Percentiles rank a stretch among this genome's conserved stretches.
These are phyloP conservation scores for Corylus heterophylla DNA, from an alignment of 306 rosid genomes.

Conservation along the genomic window DNA sequence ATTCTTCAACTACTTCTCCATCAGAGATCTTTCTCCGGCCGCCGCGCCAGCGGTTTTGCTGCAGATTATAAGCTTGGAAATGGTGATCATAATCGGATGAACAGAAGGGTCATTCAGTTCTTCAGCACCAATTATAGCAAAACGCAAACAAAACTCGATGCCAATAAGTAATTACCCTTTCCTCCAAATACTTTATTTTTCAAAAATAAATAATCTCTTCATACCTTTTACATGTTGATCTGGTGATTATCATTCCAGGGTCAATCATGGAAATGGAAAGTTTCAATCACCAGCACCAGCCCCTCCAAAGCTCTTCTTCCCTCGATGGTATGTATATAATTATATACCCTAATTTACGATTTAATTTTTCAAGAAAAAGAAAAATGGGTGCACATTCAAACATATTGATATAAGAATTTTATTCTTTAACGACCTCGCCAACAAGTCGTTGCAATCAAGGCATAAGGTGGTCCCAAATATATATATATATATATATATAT, in stretches of 20 bases:
- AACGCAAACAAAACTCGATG: slow-evolving; percentile 20
- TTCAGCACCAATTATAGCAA: slow-evolving; percentile 31
- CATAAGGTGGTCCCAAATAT: too few relatives aligned
- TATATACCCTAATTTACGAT: background rate
- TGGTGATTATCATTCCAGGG: background rate
- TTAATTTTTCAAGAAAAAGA: background rate
- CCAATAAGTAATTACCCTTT: slow-evolving; percentile 31
- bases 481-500: too few relatives aligned
- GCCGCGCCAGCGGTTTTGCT: slow-evolving; percentile 18
- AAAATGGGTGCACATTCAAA: background rate
- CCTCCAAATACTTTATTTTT: background rate
- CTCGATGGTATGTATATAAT: slow-evolving; percentile 22
- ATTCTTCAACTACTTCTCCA: slow-evolving; percentile 30
- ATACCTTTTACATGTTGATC: too few relatives aligned
- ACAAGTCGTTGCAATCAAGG: too few relatives aligned
- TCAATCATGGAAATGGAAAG: background rate
- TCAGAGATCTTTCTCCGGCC: slow-evolving; percentile 10
- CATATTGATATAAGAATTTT: too few relatives aligned
- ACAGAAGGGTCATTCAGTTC: slow-evolving; percentile 23
- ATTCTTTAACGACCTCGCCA: too few relatives aligned
- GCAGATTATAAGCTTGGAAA: slow-evolving; percentile 1
- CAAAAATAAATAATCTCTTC: background rate
- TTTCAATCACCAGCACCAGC: slow-evolving; percentile 13
- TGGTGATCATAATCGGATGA: slow-evolving; percentile 15
- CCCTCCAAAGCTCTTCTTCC: slow-evolving; percentile 6